Evolutionary conservation across 1,139 yeast genomes (phyloP).

Genomic region (Candida glucosophila): DNA sequence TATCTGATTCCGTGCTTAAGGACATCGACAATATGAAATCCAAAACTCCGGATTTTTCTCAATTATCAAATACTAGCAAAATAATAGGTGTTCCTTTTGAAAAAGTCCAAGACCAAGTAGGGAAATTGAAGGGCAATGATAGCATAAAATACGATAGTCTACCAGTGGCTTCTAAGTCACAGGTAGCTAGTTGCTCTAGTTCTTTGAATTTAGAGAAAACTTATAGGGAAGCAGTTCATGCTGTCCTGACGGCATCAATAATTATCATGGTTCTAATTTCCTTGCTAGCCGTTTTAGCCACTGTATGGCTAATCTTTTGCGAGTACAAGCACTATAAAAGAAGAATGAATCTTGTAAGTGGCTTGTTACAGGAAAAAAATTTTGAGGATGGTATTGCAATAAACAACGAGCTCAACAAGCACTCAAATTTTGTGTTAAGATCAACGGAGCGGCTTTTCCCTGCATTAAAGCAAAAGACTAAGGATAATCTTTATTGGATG

Average conservation of each 20-base stretch:
- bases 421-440: constrained; percentile 12
- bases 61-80: constrained; percentile 30
- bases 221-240: constrained; percentile 10
- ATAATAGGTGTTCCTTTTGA: constrained; percentile 13
- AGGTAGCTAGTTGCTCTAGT: constrained; percentile 2
- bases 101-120: constrained; percentile 7
- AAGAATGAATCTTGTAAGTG: constrained; percentile 13
- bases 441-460: constrained; percentile 5
- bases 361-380: neutral
- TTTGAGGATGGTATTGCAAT: constrained; percentile 1
- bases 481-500: constrained; percentile 29
- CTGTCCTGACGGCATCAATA: constrained; percentile 23
- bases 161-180: neutral
- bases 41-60: constrained; percentile 50
- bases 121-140: constrained; percentile 4
- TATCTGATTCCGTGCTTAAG: constrained; percentile 52
- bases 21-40: constrained; percentile 39
- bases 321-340: constrained; percentile 30
- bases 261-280: constrained; percentile 31
- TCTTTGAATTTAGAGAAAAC: constrained; percentile 5
- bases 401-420: constrained; percentile 11
- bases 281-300: constrained; percentile 14
- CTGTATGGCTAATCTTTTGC: constrained; percentile 32
- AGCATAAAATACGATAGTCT: too few species aligned
- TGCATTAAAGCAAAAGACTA: constrained; percentile 1